Base-by-base conservation (phyloP, 2,329 filamentous ascomycete genomes). In the Cercospora janseana region DNA sequence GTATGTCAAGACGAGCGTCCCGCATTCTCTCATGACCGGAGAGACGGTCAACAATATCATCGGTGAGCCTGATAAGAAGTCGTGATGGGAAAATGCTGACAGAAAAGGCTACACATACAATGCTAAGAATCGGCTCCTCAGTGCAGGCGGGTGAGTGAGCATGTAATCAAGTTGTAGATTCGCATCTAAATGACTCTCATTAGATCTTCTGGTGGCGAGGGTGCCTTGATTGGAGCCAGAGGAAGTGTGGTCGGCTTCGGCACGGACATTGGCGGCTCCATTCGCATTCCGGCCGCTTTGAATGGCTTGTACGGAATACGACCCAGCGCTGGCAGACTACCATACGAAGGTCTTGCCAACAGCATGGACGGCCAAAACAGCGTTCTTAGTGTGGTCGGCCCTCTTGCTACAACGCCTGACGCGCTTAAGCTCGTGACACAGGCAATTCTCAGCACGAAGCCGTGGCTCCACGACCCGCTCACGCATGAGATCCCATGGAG, bases 401-500 rank as follows among this genome's bases (percentile, higher is more conserved):
- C 83, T 0, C 64, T 89, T 10, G 79, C 79, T 0, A 78, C 77
- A 0, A 81, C 78, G 1, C 67, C 78, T 1, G 71, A 73, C 1
- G 77, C 76, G 0, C 60, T 87, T 9, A 75, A 75, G 29, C 66
- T 87, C 3, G 61, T 82, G 2, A 73, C 81, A 2, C 76, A 80
- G 58, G 69, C 77, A 0, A 63, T 87, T 2, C 68, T 89, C 1
- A 71, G 70, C 9, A 75, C 75, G 24, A 60, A 80, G 46, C 85
- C 85, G 0, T 88, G 85, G 86, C 66, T 81, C 1, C 69, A 79
- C 55, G 85, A 88, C 63, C 84, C 85, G 0, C 69, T 82, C 0
- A 81, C 84, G 0, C 68, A 81, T 31, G 81, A 85, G 15, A 71
- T 88, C 1, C 85, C 84, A 0, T 88, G 83, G 78, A 75, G 83